Conservation (phyloP, 805 yeast species). For the Torulaspora quercuum region DNA sequence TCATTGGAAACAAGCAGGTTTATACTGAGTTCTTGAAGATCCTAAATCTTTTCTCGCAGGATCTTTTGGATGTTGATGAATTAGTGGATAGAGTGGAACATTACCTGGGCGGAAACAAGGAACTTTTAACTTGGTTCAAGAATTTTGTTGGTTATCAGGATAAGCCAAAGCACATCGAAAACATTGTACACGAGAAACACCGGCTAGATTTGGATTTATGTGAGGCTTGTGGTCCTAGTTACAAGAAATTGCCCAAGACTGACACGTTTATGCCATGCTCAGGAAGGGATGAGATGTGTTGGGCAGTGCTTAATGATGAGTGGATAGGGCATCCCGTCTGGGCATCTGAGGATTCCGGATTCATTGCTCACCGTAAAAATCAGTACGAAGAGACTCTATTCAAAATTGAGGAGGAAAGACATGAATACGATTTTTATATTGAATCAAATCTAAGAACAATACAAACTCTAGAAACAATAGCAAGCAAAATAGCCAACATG, state of each 20-base stretch:
- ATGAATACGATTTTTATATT: conserved; percentile 93
- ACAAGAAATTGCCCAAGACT: conserved; percentile 85
- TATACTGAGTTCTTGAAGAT: conserved; percentile 91
- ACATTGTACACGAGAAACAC: conserved; percentile 82
- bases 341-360: conserved; percentile 99
- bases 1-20: conserved; percentile 81
- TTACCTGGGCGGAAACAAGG: conserved; percentile 77
- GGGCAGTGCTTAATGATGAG: conserved; percentile 97
- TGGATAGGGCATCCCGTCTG: conserved; percentile 99
- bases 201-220: conserved; percentile 85
- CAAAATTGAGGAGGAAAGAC: conserved; percentile 95
- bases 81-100: conserved; percentile 81
- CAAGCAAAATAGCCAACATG: conserved; percentile 91
- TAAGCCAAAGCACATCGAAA: conserved; percentile 81
- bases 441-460: conserved; percentile 93
- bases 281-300: conserved; percentile 98
- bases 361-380: conserved; percentile 96
- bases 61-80: conserved; percentile 77
- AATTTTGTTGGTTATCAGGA: conserved; percentile 85
- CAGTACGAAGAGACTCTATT: conserved; percentile 95
- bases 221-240: conserved; percentile 93
- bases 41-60: conserved; percentile 83
- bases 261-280: conserved; percentile 97
- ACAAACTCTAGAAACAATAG: conserved; percentile 92
- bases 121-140: conserved; percentile 87